phyloP scores from a whole-genome alignment of 2,329 filamentous ascomycete genomes.

The Zymoseptoria passerinii region DNA sequence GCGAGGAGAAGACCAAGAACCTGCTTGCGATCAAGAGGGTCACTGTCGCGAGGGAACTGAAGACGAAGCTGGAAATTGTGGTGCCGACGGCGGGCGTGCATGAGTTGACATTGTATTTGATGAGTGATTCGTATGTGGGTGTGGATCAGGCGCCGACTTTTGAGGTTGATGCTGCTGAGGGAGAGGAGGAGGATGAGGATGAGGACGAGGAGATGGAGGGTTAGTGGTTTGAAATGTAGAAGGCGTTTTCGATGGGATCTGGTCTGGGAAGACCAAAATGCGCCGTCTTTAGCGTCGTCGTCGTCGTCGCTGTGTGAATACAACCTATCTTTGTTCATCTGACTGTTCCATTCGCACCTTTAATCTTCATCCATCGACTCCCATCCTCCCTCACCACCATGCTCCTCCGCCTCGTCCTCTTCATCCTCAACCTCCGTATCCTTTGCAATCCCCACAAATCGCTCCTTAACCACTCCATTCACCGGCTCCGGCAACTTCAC shows the following conservation, averaged over 20 bases:
- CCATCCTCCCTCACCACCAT: slow-evolving; percentile 28
- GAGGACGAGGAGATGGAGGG: slow-evolving; percentile 51
- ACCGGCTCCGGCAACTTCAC: slow-evolving; percentile 44
- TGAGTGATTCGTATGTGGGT: slow-evolving; percentile 95
- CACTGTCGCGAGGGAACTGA: slow-evolving; percentile 70
- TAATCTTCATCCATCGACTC: slow-evolving; percentile 32
- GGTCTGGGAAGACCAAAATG: too few species aligned
- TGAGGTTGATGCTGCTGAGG: slow-evolving; percentile 74
- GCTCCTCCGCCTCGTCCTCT: slow-evolving; percentile 47
- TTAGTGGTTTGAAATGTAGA: background rate
- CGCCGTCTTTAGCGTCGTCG: too few species aligned
- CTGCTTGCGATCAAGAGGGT: slow-evolving; percentile 91
- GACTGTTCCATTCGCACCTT: background rate
- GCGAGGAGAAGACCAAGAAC: slow-evolving; percentile 80
- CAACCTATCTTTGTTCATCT: background rate
- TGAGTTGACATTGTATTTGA: slow-evolving; percentile 82
- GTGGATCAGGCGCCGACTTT: slow-evolving; percentile 95
- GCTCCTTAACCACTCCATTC: slow-evolving; percentile 60
- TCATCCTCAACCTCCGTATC: slow-evolving; percentile 55
- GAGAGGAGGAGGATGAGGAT: slow-evolving; percentile 90
- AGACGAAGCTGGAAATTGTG: slow-evolving; percentile 77
- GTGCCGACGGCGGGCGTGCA: slow-evolving; percentile 78
- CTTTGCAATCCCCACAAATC: slow-evolving; percentile 64
- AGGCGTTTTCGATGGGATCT: too few species aligned
- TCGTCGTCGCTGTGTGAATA: too few species aligned